Conservation (phyloP, 371 early-diverging fungal species). For the Gilbertella persicaria region DNA sequence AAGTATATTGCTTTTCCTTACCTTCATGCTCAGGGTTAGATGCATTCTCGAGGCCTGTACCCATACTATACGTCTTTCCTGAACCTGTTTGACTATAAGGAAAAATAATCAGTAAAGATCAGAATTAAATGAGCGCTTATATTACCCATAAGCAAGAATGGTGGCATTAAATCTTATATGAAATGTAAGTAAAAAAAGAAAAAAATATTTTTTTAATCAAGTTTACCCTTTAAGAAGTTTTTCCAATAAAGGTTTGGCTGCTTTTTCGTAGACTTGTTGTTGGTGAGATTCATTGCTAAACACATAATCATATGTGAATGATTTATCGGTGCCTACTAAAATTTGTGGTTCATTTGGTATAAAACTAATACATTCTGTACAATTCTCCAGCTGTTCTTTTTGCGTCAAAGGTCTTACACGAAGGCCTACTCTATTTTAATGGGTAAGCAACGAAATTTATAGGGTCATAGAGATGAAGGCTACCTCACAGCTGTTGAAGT, state of each 20-base stretch:
- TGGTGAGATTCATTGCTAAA: constrained; percentile 73
- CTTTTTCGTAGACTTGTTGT: constrained; percentile 63
- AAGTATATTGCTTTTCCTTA: constrained; percentile 1
- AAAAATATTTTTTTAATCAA: background rate
- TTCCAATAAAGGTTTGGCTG: constrained; percentile 72
- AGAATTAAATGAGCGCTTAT: background rate
- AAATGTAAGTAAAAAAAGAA: constrained; percentile 1
- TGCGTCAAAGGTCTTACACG: constrained; percentile 77
- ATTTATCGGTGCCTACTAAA: constrained; percentile 61
- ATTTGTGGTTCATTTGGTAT: constrained; percentile 66
- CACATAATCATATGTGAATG: constrained; percentile 86
- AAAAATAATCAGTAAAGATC: constrained; percentile 2
- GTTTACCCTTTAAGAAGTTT: constrained; percentile 86
- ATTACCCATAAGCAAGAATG: constrained; percentile 94
- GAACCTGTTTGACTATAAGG: constrained; percentile 48
- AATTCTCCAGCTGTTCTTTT: constrained; percentile 68
- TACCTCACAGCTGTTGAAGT: constrained; percentile 23
- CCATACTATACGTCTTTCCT: constrained; percentile 63
- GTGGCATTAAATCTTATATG: constrained; percentile 77
- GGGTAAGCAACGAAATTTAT: background rate
- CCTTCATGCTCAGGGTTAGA: constrained; percentile 40
- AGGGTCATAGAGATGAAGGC: background rate
- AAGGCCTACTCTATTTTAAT: constrained; percentile 66
- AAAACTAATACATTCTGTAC: constrained; percentile 66
- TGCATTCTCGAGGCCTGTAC: constrained; percentile 45